Evolutionary conservation across 2,329 filamentous ascomycete species (phyloP), one percentile per base, ranked within the genome.

Genomic region (Chaetothyriales sp.): DNA sequence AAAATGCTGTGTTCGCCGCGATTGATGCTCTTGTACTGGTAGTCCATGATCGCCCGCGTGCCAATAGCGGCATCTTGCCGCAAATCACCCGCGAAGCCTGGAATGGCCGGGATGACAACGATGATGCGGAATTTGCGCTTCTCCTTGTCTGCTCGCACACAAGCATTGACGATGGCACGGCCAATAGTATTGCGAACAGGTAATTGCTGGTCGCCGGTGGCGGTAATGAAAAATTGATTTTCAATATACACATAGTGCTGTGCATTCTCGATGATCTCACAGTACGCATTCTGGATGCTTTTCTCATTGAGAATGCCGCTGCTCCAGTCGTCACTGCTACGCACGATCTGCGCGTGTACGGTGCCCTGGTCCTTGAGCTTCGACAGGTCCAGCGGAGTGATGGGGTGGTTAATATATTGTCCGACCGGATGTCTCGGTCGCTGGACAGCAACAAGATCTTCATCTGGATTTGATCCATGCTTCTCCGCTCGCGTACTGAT

Each of bases 171-270:
- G 50, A 98, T 95, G 1, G 92, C 83, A 6, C 76, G 76, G 10
- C 92, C 92, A 50, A 98, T 85, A 18, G 81, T 84, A 65, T 98
- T 98, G 67, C 88, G 82, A 20, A 97, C 80, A 0, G 90, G 90
- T 0, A 75, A 71, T 65, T 95, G 89, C 37, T 95, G 69, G n/a
- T 92, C 83, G 7, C 88, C 88, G 0, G 90, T 97, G 0, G 92
- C 86, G 1, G 89, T 94, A 64, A 94, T 95, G 74, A 97, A 98
- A 72, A 97, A 97, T 63, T 98, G 92, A 63, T 97, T 97, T 67
- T 98, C 92, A 55, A 98, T 95, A 70, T 97, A 98, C 20, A 98
- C 85, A 60, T 81, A 95, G 65, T 97, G 90, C 68, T 95, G 73
- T 0, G 90, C 90, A 49, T 86, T 87, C 48, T 83, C 75, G 61